These are phyloP conservation scores for Komagataella kurtzmanii DNA, from an alignment of 805 yeast species.

Conservation along the genomic window DNA sequence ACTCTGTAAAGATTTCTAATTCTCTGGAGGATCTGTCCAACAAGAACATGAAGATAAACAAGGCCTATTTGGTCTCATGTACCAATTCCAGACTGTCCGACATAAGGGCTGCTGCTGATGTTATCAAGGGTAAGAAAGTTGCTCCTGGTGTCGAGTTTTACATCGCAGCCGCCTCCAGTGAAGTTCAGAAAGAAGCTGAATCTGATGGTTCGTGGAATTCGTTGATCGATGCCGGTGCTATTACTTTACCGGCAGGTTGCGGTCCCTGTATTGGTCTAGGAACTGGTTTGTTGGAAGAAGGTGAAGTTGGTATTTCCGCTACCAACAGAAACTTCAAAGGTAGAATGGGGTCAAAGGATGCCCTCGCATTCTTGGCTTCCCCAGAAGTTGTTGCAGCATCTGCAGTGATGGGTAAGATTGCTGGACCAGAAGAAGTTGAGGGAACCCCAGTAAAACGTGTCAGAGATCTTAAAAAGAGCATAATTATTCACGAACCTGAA, in stretches of 20 bases:
- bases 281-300: constrained; percentile 82
- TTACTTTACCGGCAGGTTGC: constrained; percentile 94
- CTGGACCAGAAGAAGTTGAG: constrained; percentile 75
- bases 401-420: constrained; percentile 90
- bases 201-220: constrained; percentile 85
- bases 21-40: constrained; percentile 63
- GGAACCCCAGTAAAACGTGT: constrained; percentile 40
- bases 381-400: constrained; percentile 99
- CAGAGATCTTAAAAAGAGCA: constrained; percentile 32
- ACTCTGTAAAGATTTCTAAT: constrained; percentile 85
- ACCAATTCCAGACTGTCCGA: constrained; percentile 92
- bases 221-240: constrained; percentile 85
- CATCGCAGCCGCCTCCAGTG: constrained; percentile 93
- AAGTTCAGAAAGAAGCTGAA: constrained; percentile 89
- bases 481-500: constrained; percentile 19
- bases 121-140: constrained; percentile 69
- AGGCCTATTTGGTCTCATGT: constrained; percentile 96
- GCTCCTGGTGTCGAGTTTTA: constrained; percentile 90
- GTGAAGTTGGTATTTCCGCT: constrained; percentile 97
- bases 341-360: constrained; percentile 97
- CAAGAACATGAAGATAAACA: constrained; percentile 67
- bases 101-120: constrained; percentile 86
- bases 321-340: constrained; percentile 98
- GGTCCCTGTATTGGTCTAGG: constrained; percentile 99
- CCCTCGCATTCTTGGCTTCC: constrained; percentile 88